phyloP scores from a whole-genome alignment of 106 monocot genomes.

The Hemerocallis citrina region DNA sequence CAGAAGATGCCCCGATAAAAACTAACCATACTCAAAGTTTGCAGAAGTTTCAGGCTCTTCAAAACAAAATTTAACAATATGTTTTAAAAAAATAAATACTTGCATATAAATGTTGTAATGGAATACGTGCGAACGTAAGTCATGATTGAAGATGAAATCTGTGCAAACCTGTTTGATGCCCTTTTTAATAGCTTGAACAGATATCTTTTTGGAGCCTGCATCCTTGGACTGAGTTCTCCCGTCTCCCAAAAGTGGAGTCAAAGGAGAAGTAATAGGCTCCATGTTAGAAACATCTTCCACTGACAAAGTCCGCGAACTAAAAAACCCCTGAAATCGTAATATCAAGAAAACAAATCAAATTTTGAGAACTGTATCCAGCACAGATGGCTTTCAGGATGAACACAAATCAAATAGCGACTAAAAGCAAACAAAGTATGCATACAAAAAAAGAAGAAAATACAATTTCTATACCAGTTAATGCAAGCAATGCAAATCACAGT shows the following conservation, averaged over 20 bases:
- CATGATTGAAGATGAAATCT: neutral
- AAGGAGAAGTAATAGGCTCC: constrained; percentile 52
- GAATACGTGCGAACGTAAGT: neutral
- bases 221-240: constrained; percentile 21
- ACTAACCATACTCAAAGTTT: neutral
- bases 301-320: constrained; percentile 23
- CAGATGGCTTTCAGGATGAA: neutral
- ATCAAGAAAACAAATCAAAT: neutral
- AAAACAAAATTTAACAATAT: neutral
- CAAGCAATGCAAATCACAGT: neutral
- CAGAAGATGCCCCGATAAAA: neutral
- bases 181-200: constrained; percentile 64
- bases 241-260: constrained; percentile 32
- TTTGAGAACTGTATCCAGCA: neutral
- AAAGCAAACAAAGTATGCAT: neutral
- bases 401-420: too few species aligned
- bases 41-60: neutral
- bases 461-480: neutral
- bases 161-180: constrained; percentile 48
- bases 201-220: constrained; percentile 10
- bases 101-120: neutral
- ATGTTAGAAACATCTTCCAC: constrained; percentile 28
- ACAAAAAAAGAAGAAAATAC: neutral
- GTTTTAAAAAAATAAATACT: neutral
- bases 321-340: constrained; percentile 21